These are phyloP conservation scores for Candida ascalaphidarum DNA, from an alignment of 805 yeast genomes.

Conservation along the genomic window DNA sequence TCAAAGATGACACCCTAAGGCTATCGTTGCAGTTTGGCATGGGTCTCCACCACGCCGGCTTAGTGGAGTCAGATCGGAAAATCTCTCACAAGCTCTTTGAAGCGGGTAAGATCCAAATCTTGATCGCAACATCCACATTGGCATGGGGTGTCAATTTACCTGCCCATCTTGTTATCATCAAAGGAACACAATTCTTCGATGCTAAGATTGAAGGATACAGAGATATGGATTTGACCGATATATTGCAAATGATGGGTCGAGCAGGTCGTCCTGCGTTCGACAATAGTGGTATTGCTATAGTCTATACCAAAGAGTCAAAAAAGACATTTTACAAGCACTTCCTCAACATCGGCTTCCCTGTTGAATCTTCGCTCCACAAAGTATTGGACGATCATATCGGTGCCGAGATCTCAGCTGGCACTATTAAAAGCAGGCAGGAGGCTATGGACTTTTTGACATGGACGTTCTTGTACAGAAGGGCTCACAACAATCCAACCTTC, in stretches of 20 bases:
- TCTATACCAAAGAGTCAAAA: slow-evolving; percentile 67
- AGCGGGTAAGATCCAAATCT: slow-evolving; percentile 59
- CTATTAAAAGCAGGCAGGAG: slow-evolving; percentile 54
- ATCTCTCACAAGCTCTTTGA: slow-evolving; percentile 66
- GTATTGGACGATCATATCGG: slow-evolving; percentile 75
- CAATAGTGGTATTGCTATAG: slow-evolving; percentile 69
- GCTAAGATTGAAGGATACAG: slow-evolving; percentile 43
- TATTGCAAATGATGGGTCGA: slow-evolving; percentile 78
- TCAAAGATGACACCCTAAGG: slow-evolving; percentile 76
- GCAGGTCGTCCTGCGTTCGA: slow-evolving; percentile 81
- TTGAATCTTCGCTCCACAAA: slow-evolving; percentile 70
- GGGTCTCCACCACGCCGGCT: slow-evolving; percentile 78
- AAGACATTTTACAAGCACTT: slow-evolving; percentile 73
- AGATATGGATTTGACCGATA: slow-evolving; percentile 79
- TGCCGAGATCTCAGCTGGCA: slow-evolving; percentile 69
- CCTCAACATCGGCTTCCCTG: slow-evolving; percentile 73
- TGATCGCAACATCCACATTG: slow-evolving; percentile 73
- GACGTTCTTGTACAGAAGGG: slow-evolving; percentile 68
- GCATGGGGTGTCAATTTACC: slow-evolving; percentile 87
- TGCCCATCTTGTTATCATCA: slow-evolving; percentile 69
- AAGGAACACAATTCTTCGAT: slow-evolving; percentile 62
- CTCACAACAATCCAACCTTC: slow-evolving; percentile 70
- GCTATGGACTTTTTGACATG: slow-evolving; percentile 71
- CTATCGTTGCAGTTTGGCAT: slow-evolving; percentile 72
- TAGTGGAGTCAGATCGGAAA: slow-evolving; percentile 64